These are phyloP conservation scores for Fusarium nematophilum DNA, from an alignment of 2,329 filamentous ascomycete genomes.

Conservation along the genomic window DNA sequence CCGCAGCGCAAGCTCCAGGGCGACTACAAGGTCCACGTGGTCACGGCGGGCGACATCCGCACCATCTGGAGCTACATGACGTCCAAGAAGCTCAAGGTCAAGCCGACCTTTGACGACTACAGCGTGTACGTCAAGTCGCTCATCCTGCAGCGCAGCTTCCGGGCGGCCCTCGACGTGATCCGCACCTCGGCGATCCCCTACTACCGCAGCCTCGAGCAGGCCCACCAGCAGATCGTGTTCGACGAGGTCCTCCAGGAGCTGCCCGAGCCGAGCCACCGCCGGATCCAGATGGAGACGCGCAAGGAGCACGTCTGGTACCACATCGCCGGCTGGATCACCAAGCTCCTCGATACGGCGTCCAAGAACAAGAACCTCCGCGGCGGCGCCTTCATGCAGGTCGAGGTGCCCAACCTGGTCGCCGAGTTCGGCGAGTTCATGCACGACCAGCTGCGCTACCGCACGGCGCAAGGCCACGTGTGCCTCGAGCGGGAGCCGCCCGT, in stretches of 20 bases:
- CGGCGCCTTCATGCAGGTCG: conserved; percentile 27
- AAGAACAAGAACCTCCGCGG: conserved; percentile 35
- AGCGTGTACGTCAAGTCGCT: conserved; percentile 56
- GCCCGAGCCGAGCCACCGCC: conserved; percentile 36
- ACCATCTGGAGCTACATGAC: conserved; percentile 71
- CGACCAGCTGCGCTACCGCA: conserved; percentile 47
- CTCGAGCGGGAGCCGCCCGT: conserved; percentile 39
- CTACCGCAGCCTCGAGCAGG: conserved; percentile 41
- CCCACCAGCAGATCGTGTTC: conserved; percentile 44
- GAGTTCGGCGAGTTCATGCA: conserved; percentile 51
- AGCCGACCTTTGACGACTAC: conserved; percentile 68
- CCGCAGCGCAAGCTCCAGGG: conserved; percentile 52
- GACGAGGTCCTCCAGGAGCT: conserved; percentile 48
- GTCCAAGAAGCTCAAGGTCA: conserved; percentile 64
- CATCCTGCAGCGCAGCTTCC: conserved; percentile 45
- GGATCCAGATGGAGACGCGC: conserved; percentile 43
- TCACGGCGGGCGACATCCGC: conserved; percentile 58
- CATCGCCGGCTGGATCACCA: conserved; percentile 44
- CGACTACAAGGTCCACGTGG: conserved; percentile 43
- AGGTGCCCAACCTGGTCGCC: conserved; percentile 47
- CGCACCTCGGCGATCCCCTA: conserved; percentile 55
- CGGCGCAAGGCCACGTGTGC: conserved; percentile 45
- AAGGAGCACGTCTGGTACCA: conserved; percentile 49
- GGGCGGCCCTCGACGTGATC: conserved; percentile 52
- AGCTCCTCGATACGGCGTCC: conserved; percentile 44